Percentiles rank a stretch among this genome's conserved stretches.
Conservation (phyloP, 179 eudicot species). For the Patellifolia procumbens region DNA sequence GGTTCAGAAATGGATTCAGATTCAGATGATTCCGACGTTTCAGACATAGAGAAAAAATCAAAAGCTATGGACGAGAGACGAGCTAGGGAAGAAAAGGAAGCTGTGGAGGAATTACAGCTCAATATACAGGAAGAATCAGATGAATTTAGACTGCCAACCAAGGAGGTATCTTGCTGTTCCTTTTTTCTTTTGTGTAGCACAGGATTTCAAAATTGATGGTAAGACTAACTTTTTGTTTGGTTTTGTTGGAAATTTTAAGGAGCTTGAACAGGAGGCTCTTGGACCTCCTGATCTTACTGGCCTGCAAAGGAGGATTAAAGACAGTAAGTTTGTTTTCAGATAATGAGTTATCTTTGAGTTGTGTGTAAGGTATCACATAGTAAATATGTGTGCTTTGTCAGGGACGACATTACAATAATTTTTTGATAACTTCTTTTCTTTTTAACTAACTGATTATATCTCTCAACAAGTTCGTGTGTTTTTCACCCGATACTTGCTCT, state of each 20-base stretch:
- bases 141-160: slow-evolving; percentile 62
- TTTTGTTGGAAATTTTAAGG: slow-evolving; percentile 36
- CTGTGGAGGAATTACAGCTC: slow-evolving; percentile 47
- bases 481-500: background rate
- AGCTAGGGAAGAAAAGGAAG: slow-evolving; percentile 49
- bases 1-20: slow-evolving; percentile 13
- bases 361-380: background rate
- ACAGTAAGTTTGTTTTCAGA: slow-evolving; percentile 44
- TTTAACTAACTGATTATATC: too few relatives aligned
- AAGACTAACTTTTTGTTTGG: background rate
- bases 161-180: slow-evolving; percentile 47
- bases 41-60: slow-evolving; percentile 45
- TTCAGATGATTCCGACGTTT: slow-evolving; percentile 37
- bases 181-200: background rate
- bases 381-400: background rate
- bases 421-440: background rate
- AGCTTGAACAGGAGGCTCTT: slow-evolving; percentile 70
- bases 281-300: slow-evolving; percentile 72
- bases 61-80: slow-evolving; percentile 42
- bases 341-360: background rate
- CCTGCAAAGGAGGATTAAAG: slow-evolving; percentile 77
- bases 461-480: background rate
- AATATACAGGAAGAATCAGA: slow-evolving; percentile 62
- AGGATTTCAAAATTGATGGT: background rate
- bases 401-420: background rate